phyloP scores from a whole-genome alignment of 148 eudicot genomes.

The Diospyros lotus region DNA sequence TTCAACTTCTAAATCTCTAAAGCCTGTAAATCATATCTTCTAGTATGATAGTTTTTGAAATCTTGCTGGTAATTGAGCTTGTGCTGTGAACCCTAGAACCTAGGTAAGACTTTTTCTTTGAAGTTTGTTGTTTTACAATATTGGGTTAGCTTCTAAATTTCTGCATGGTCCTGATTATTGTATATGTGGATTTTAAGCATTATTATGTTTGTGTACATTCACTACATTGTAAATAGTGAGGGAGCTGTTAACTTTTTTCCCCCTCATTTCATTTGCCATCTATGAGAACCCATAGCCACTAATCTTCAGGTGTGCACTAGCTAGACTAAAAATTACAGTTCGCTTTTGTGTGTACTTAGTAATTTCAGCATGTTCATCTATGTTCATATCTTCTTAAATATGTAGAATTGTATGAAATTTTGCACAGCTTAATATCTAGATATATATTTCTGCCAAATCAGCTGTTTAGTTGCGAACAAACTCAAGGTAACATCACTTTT shows the following conservation, averaged over 20 bases:
- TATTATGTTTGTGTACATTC: neutral
- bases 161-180: neutral
- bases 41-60: neutral
- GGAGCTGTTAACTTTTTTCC: neutral
- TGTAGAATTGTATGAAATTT: no score
- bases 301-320: no score
- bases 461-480: conserved; percentile 9
- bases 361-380: no score
- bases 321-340: no score
- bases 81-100: neutral
- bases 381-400: neutral
- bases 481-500: neutral
- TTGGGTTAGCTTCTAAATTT: neutral
- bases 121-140: neutral
- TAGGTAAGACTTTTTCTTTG: neutral
- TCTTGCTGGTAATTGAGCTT: neutral
- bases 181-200: neutral
- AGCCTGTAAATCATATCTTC: neutral
- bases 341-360: neutral
- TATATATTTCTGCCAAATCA: neutral
- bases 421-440: neutral
- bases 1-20: neutral
- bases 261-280: no score
- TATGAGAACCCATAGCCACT: no score
- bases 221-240: neutral